Percentiles rank a stretch among this genome's conserved stretches.
These are phyloP conservation scores for Trichoderma oligosporum DNA, from an alignment of 2,329 filamentous ascomycete species.

Conservation along the genomic window DNA sequence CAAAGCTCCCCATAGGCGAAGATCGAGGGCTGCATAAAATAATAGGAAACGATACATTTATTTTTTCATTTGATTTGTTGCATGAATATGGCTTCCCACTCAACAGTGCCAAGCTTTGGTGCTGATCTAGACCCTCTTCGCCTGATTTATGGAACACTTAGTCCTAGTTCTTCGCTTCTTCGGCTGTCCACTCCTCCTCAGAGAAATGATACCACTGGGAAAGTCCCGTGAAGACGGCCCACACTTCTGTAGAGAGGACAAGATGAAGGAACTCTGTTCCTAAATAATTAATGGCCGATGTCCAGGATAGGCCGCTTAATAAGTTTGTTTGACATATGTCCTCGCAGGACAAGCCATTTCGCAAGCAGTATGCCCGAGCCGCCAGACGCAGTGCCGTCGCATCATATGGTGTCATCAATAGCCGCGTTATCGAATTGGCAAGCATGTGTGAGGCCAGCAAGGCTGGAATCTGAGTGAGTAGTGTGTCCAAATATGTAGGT, in stretches of 20 bases:
- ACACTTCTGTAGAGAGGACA: constrained; percentile 43
- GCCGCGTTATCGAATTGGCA: constrained; percentile 40
- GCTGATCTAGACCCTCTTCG: not conserved
- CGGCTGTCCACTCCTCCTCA: constrained; percentile 43
- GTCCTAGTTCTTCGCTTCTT: constrained; percentile 24
- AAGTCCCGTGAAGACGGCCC: constrained; percentile 40
- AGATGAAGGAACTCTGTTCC: constrained; percentile 45
- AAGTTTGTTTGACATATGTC: constrained; percentile 40
- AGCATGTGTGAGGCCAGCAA: constrained; percentile 47
- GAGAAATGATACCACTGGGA: constrained; percentile 40
- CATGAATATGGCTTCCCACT: no score
- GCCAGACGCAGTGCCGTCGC: constrained; percentile 43
- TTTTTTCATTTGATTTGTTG: no score
- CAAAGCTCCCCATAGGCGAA: no score
- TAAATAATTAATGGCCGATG: constrained; percentile 44
- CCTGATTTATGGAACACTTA: not conserved
- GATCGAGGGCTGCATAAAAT: no score
- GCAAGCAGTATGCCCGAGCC: constrained; percentile 41
- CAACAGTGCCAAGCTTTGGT: no score
- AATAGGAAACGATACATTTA: no score
- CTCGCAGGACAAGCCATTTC: constrained; percentile 36
- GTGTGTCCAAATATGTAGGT: constrained; percentile 45
- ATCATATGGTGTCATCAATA: constrained; percentile 47
- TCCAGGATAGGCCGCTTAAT: constrained; percentile 38
- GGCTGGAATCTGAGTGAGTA: constrained; percentile 49